Evolutionary conservation across 495 filamentous ascomycete species (phyloP), one percentile per base, ranked within the genome.

Genomic region (Talaromyces liani): DNA sequence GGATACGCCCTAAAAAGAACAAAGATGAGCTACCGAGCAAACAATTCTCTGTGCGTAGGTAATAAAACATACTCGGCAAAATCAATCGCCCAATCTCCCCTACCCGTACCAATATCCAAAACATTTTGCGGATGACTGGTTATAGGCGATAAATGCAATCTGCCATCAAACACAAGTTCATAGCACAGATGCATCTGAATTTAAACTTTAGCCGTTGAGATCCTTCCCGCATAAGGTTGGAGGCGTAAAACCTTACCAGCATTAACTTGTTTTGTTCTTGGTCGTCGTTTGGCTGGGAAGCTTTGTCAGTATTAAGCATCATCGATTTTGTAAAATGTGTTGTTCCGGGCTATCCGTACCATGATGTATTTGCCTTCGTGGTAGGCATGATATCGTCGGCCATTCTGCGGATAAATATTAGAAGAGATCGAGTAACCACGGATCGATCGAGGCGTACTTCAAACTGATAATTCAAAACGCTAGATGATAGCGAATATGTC

Each of bases 31-130:
- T 16, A 12, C 47, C n/a, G 2, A 10, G n/a, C 22, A 49, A 18
- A 58, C 22, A 34, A 31, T 34, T 18, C n/a, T 22, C 14, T 33
- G 77, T 80, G 45, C 80, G 79, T 69, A 67, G 80, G 79, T 69
- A 67, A 33, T 4, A 16, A 7, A 7, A 39, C 63, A 18, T 60
- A 64, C 66, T 83, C 80, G 7, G 67, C 83, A 67, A 84, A 77
- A 53, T 80, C 77, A 16, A 78, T 73, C 29, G 77, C 77, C 80
- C 82, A 84, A 29, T 79, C 70, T 14, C 78, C 78, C 1, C 76
- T 77, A 36, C 77, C 77, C 1, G 72, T 77, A n/a, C 78, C 78
- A 12, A 77, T 69, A 64, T 80, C 78, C 3, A 80, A 65, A 16
- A 77, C 75, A 62, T 63, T 16, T 64, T 55, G 64, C 20, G 64